Evolutionary conservation across 2,329 filamentous ascomycete species (phyloP).

Genomic region (Phaeomoniella chlamydospora): DNA sequence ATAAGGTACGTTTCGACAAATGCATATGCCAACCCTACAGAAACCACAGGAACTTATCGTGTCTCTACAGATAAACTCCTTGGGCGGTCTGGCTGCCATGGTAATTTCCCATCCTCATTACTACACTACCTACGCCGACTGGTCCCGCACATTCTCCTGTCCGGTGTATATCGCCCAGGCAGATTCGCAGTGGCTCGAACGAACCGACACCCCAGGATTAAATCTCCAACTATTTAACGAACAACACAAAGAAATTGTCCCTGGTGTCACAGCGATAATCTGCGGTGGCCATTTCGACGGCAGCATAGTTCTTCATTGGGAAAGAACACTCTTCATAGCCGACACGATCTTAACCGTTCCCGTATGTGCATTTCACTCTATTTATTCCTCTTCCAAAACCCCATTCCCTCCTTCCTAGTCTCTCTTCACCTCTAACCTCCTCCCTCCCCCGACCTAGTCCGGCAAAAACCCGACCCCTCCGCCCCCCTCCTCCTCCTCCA

Average conservation of each 20-base stretch:
- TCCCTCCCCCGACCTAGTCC: constrained; percentile 5
- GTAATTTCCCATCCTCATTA: constrained; percentile 72
- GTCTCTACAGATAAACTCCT: constrained; percentile 38
- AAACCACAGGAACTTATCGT: no score
- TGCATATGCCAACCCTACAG: no score
- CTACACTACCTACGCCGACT: constrained; percentile 62
- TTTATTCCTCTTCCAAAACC: constrained; percentile 52
- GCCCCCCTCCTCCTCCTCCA: background rate
- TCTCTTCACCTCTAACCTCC: constrained; percentile 16
- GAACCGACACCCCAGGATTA: constrained; percentile 23
- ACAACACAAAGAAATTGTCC: constrained; percentile 14
- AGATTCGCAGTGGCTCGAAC: constrained; percentile 51
- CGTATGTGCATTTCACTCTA: constrained; percentile 13
- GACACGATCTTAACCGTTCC: constrained; percentile 65
- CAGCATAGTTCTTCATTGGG: constrained; percentile 44
- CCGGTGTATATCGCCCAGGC: constrained; percentile 54
- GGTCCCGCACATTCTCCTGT: constrained; percentile 55
- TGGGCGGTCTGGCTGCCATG: constrained; percentile 57
- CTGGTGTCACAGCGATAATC: constrained; percentile 49
- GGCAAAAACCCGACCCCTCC: constrained; percentile 5
- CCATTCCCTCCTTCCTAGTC: constrained; percentile 55
- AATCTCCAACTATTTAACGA: constrained; percentile 17
- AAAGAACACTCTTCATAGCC: constrained; percentile 51
- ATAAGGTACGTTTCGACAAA: constrained; percentile 10
- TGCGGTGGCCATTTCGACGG: constrained; percentile 71